Percentiles rank a stretch among this genome's conserved stretches.
These are phyloP conservation scores for Starmerella sirachaensis DNA, from an alignment of 805 yeast species.

Conservation along the genomic window DNA sequence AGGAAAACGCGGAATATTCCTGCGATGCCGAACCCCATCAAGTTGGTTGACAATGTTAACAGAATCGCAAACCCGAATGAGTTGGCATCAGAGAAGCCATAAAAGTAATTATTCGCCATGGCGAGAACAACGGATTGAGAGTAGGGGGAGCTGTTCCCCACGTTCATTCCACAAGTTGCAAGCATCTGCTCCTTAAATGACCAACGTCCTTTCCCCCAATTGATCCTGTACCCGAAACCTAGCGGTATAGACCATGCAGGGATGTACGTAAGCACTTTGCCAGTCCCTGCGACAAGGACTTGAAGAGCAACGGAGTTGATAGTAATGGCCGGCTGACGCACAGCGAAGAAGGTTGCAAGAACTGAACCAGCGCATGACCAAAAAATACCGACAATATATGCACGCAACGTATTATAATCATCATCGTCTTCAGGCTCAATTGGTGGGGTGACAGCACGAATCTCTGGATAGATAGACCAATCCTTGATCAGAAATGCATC, in stretches of 20 bases:
- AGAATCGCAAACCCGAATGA: conserved; percentile 39
- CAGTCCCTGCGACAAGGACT: conserved; percentile 49
- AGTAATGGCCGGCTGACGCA: conserved; percentile 43
- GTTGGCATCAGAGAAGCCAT: not conserved
- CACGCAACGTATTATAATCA: conserved; percentile 38
- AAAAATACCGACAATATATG: conserved; percentile 37
- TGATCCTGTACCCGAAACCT: conserved; percentile 3
- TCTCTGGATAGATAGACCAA: conserved; percentile 50
- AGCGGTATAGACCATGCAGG: conserved; percentile 6
- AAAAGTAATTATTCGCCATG: conserved; percentile 3
- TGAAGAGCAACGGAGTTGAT: conserved; percentile 44
- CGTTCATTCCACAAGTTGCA: conserved; percentile 16
- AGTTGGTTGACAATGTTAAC: conserved; percentile 44
- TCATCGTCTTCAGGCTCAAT: conserved; percentile 36
- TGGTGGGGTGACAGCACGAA: conserved; percentile 43
- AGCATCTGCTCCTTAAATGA: conserved; percentile 15
- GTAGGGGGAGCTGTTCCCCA: conserved; percentile 15
- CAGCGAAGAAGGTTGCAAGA: conserved; percentile 23
- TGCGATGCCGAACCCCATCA: conserved; percentile 56
- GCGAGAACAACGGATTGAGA: conserved; percentile 1
- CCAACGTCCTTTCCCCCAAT: conserved; percentile 45
- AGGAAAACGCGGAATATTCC: conserved; percentile 49
- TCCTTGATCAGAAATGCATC: conserved; percentile 34
- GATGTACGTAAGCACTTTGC: conserved; percentile 31
- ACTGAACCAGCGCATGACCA: conserved; percentile 46